A percentile compares a stretch with the other conserved stretches of the same genome.
These are phyloP conservation scores for Pseudopyrenochaeta lycopersici DNA, from an alignment of 2,329 filamentous ascomycete species.

Conservation along the genomic window DNA sequence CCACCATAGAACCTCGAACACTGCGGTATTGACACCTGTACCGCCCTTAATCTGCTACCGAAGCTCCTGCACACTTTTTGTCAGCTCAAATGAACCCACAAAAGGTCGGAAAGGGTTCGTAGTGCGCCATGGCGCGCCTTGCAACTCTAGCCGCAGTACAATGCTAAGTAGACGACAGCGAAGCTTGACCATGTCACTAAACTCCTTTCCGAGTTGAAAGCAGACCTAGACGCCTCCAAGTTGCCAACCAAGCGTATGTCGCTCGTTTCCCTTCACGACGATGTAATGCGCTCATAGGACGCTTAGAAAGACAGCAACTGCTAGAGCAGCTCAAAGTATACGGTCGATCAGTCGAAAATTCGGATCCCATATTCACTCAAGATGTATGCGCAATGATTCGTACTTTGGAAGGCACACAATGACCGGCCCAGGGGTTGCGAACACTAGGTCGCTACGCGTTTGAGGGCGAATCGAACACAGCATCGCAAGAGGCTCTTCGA, in stretches of 20 bases:
- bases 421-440: slow-evolving; percentile 70
- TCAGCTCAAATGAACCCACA: slow-evolving; percentile 12
- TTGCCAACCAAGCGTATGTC: slow-evolving; percentile 68
- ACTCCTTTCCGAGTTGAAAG: slow-evolving; percentile 68
- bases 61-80: not conserved
- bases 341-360: slow-evolving; percentile 74
- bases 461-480: slow-evolving; percentile 66
- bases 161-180: slow-evolving; percentile 52
- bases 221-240: slow-evolving; percentile 68
- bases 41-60: not conserved
- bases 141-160: not conserved
- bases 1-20: not conserved
- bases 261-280: not conserved
- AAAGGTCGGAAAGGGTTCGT: slow-evolving; percentile 32
- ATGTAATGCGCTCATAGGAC: slow-evolving; percentile 11
- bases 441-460: slow-evolving; percentile 79
- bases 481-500: slow-evolving; percentile 77
- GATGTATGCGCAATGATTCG: slow-evolving; percentile 60
- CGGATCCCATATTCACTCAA: slow-evolving; percentile 85
- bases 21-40: not conserved
- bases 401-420: slow-evolving; percentile 9
- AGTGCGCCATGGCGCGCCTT: not conserved
- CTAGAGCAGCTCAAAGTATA: slow-evolving; percentile 77
- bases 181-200: slow-evolving; percentile 74
- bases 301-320: slow-evolving; percentile 67